phyloP scores from a whole-genome alignment of 2,329 filamentous ascomycete genomes.

The Fusarium agapanthi region DNA sequence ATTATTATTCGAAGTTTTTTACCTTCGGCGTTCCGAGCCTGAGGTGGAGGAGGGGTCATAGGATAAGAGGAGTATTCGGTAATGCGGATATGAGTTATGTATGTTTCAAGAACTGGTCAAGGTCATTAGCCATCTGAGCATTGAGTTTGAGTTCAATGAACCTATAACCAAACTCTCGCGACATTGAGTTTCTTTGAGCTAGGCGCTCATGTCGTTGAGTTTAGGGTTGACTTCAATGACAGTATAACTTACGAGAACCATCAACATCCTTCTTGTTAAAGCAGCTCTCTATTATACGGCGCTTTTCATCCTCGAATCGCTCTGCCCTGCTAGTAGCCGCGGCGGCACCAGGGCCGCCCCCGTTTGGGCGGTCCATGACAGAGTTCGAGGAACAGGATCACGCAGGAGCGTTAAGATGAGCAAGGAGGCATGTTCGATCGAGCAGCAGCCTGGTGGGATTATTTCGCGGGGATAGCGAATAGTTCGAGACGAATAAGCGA shows the following conservation, averaged over 20 bases:
- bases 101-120: slow-evolving; percentile 72
- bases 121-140: slow-evolving; percentile 6
- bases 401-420: slow-evolving; percentile 37
- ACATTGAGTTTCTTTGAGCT: neutral
- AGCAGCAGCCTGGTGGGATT: neutral
- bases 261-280: slow-evolving; percentile 90
- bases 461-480: neutral
- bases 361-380: slow-evolving; percentile 53
- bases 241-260: slow-evolving; percentile 74
- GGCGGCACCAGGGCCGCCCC: slow-evolving; percentile 47
- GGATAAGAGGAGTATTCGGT: slow-evolving; percentile 86
- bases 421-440: slow-evolving; percentile 43
- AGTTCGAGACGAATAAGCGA: neutral
- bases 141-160: too few species aligned
- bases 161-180: neutral
- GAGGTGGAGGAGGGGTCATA: slow-evolving; percentile 83
- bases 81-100: slow-evolving; percentile 96
- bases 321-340: slow-evolving; percentile 67
- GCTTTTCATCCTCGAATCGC: slow-evolving; percentile 96
- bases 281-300: slow-evolving; percentile 91
- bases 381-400: slow-evolving; percentile 34
- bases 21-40: slow-evolving; percentile 71
- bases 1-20: slow-evolving; percentile 94
- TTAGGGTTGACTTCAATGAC: slow-evolving; percentile 19
- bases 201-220: neutral